These are phyloP conservation scores for Leccinum subgranulosum DNA, from an alignment of 768 basidiomycete species.

Conservation along the genomic window DNA sequence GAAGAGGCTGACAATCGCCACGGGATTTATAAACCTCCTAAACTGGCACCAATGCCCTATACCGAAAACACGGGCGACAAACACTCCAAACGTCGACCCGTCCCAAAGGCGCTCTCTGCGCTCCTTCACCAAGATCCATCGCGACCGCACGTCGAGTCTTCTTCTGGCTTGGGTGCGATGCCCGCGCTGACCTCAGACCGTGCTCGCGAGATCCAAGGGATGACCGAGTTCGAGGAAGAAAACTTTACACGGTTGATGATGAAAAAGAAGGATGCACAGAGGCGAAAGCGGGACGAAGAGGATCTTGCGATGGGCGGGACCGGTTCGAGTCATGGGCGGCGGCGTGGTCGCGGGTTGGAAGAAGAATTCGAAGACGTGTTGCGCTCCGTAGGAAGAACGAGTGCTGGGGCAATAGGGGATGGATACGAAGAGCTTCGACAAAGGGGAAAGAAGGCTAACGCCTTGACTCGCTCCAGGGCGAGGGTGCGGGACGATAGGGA, in stretches of 20 bases:
- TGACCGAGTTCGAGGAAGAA: slow-evolving; percentile 91
- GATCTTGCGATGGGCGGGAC: slow-evolving; percentile 84
- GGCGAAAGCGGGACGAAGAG: slow-evolving; percentile 76
- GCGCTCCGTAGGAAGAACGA: slow-evolving; percentile 50
- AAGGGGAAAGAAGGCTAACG: slow-evolving; percentile 59
- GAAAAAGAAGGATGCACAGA: slow-evolving; percentile 80
- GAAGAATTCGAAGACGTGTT: slow-evolving; percentile 86
- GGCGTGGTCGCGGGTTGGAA: slow-evolving; percentile 67
- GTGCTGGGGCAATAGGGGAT: slow-evolving; percentile 47
- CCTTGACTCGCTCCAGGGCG: slow-evolving; percentile 56
- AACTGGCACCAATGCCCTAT: slow-evolving; percentile 88
- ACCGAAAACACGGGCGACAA: slow-evolving; percentile 51
- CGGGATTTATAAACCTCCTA: slow-evolving; percentile 80
- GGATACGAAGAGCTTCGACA: slow-evolving; percentile 81
- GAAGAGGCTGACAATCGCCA: slow-evolving; percentile 30
- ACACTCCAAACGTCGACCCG: slow-evolving; percentile 44
- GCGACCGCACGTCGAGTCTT: slow-evolving; percentile 67
- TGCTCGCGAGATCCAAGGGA: slow-evolving; percentile 72
- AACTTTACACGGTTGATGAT: slow-evolving; percentile 89
- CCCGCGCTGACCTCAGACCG: slow-evolving; percentile 58
- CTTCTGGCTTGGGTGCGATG: slow-evolving; percentile 66
- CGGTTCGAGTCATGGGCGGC: slow-evolving; percentile 49
- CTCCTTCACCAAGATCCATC: slow-evolving; percentile 51
- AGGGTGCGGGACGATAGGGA: slow-evolving; percentile 28
- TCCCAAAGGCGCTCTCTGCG: slow-evolving; percentile 63